Base-by-base conservation (phyloP, 352 stramenopile species). In the Pythium insidiosum region DNA sequence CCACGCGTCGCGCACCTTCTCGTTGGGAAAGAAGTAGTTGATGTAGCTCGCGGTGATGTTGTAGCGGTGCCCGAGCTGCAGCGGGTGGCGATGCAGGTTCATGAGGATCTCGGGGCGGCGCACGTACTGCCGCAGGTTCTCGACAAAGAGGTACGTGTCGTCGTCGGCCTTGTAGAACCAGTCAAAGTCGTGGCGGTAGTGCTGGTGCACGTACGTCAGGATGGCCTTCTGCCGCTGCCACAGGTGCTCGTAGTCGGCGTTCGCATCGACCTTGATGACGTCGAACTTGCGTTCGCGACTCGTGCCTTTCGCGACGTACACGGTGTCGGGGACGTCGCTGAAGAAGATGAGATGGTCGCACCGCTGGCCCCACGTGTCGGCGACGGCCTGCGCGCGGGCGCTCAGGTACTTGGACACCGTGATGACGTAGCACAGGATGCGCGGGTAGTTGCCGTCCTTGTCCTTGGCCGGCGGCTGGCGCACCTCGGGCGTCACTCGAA, bases 111-210 rank as follows among this genome's bases (percentile, higher is more conserved):
- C 72, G 0, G 75, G 73, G 15, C 68, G 53, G 2, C 39, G 30
- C 21, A 88, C 22, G 44, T 83, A 88, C 15, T 62, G 39, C 2
- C 65, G 56, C 38, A 89, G 50, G 48, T 89, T 89, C 44, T 89
- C 73, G 35, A 86, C 34, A 23, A 89, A 58, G 7, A 89, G 68
- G 43, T 81, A 89, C 2, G 76, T 71, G 45, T 89, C 76, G 54
- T 89, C 76, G 40, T 89, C 76, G 1, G 68, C 66, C 45, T 89
- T 89, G 62, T 89, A 89, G 47, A 89, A 87, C 76, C 76, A 89
- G 58, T 89, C 73, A 46, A 68, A 87, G 18, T 75, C 71, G 61
- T 89, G 66, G 10, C 76, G 76, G 34, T 78, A 86, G 51, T 68
- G 61, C 29, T 68, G 36, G 57, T 84, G 61, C 12, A 85, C 65